These are phyloP conservation scores for Ilyonectria mors-panacis DNA, from an alignment of 2,329 filamentous ascomycete genomes.

Conservation along the genomic window DNA sequence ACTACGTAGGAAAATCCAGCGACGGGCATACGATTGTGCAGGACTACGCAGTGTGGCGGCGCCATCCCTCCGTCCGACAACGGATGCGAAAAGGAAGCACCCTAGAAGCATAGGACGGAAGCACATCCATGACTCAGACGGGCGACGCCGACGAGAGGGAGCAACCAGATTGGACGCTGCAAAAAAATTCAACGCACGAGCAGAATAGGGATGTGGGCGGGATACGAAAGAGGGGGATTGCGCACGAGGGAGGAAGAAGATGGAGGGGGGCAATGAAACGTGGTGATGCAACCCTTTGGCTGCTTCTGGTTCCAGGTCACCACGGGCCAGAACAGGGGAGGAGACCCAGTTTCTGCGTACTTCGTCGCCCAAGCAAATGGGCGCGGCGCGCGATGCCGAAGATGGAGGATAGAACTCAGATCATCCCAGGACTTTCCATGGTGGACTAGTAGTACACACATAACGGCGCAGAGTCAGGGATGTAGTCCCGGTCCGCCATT, in stretches of 20 bases:
- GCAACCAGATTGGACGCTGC: constrained; percentile 22
- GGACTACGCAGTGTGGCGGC: constrained; percentile 25
- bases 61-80: constrained; percentile 39
- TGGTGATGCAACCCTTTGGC: constrained; percentile 37
- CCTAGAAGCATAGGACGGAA: constrained; percentile 35
- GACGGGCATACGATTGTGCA: not conserved
- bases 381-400: not conserved
- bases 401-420: not conserved
- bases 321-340: constrained; percentile 10
- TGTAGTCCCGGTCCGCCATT: constrained; percentile 12
- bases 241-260: constrained; percentile 6
- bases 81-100: constrained; percentile 34
- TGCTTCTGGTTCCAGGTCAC: constrained; percentile 16
- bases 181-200: constrained; percentile 1
- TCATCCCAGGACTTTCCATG: not conserved
- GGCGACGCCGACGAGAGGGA: not conserved
- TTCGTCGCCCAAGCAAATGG: constrained; percentile 1
- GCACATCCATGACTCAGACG: constrained; percentile 24
- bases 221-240: constrained; percentile 8
- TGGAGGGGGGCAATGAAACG: constrained; percentile 37
- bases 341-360: not conserved
- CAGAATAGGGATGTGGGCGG: constrained; percentile 13
- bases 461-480: constrained; percentile 15
- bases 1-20: not conserved
- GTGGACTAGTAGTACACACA: too few species aligned